phyloP scores from a whole-genome alignment of 768 basidiomycete species.

The Tubosaeta brunneosetosa region DNA sequence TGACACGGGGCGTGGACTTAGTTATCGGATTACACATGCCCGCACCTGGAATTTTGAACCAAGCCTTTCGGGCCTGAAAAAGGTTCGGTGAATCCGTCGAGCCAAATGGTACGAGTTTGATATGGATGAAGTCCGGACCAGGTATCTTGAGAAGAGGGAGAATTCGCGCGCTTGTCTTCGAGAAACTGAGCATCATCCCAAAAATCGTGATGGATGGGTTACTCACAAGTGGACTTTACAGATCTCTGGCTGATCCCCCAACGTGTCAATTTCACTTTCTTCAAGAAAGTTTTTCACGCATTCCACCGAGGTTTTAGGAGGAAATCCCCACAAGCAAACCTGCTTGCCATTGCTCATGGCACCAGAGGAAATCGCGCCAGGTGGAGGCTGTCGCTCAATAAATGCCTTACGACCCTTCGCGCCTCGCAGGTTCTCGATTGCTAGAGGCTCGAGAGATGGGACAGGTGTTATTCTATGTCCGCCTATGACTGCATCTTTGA shows the following conservation, averaged over 20 bases:
- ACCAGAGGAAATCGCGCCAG: slow-evolving; percentile 46
- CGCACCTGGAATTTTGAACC: slow-evolving; percentile 40
- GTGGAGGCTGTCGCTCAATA: slow-evolving; percentile 32
- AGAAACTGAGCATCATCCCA: slow-evolving; percentile 5
- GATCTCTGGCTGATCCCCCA: slow-evolving; percentile 41
- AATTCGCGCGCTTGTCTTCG: slow-evolving; percentile 37
- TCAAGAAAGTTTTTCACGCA: slow-evolving; percentile 39
- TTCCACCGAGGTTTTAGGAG: slow-evolving; percentile 38
- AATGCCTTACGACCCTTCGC: slow-evolving; percentile 37
- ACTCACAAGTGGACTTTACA: slow-evolving; percentile 50
- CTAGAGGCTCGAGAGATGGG: slow-evolving; percentile 24
- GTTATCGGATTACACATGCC: slow-evolving; percentile 49
- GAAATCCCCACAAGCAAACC: slow-evolving; percentile 61
- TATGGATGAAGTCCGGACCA: slow-evolving; percentile 50
- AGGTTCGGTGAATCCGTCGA: slow-evolving; percentile 57
- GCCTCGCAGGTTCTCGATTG: slow-evolving; percentile 33
- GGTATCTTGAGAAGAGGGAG: slow-evolving; percentile 45
- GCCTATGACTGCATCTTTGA: slow-evolving; percentile 43
- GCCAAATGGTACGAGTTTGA: slow-evolving; percentile 70
- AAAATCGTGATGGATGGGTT: background rate
- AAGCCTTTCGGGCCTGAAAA: slow-evolving; percentile 34
- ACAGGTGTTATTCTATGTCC: slow-evolving; percentile 39
- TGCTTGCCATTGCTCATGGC: slow-evolving; percentile 46
- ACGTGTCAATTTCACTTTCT: slow-evolving; percentile 40
- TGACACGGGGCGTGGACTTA: background rate